Conservation (phyloP, 2,329 filamentous ascomycete species). For the Metarhizium album region DNA sequence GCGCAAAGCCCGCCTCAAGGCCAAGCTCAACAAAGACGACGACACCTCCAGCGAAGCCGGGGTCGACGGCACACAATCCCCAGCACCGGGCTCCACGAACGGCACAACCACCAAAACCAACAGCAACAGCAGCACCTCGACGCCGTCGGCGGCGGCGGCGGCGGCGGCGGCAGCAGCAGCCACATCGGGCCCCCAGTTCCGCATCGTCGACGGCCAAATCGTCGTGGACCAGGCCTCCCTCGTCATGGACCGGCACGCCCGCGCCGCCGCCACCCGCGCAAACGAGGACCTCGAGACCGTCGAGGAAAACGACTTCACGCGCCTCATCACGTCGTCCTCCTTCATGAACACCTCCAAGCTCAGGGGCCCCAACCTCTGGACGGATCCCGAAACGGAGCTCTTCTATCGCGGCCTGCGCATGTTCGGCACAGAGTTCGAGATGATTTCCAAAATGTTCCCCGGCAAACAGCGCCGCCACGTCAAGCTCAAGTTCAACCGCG, state of each 20-base stretch:
- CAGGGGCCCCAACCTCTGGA: slow-evolving; percentile 58
- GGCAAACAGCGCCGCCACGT: slow-evolving; percentile 61
- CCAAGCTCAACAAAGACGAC: slow-evolving; percentile 17
- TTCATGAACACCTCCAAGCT: slow-evolving; percentile 53
- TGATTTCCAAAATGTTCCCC: slow-evolving; percentile 67
- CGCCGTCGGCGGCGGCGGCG: slow-evolving; percentile 1
- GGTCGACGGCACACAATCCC: slow-evolving; percentile 9
- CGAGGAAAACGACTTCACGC: slow-evolving; percentile 71
- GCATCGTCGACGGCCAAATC: slow-evolving; percentile 61
- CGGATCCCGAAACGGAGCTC: slow-evolving; percentile 55
- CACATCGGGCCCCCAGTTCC: slow-evolving; percentile 40
- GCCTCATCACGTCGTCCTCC: slow-evolving; percentile 56
- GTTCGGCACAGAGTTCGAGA: slow-evolving; percentile 77
- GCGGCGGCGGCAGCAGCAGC: slow-evolving; percentile 11
- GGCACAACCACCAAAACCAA: slow-evolving; percentile 4
- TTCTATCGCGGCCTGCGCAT: slow-evolving; percentile 67
- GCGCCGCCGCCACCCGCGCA: slow-evolving; percentile 38
- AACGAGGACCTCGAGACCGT: slow-evolving; percentile 49
- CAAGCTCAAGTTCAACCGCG: slow-evolving; percentile 74
- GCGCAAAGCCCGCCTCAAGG: slow-evolving; percentile 28
- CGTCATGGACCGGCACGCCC: slow-evolving; percentile 57
- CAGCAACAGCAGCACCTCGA: slow-evolving; percentile 8
- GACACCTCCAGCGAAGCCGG: slow-evolving; percentile 14
- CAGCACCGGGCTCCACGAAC: slow-evolving; percentile 4
- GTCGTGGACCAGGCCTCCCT: slow-evolving; percentile 59